Conservation (phyloP, 495 filamentous ascomycete species). For the Tuber magnatum region DNA sequence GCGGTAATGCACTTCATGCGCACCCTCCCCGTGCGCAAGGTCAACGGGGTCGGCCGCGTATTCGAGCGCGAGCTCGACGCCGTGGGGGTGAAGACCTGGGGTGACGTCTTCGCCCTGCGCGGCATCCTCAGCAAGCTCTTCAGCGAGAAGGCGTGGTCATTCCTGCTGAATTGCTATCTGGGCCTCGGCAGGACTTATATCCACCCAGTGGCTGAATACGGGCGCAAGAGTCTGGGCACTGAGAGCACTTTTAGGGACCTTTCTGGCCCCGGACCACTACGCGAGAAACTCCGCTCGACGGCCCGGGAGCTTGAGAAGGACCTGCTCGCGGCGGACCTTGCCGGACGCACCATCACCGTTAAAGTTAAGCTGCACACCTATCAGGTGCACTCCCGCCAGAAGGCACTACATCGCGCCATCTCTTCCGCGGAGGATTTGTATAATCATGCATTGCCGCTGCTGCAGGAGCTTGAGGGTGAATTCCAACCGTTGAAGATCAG, state of each 20-base stretch:
- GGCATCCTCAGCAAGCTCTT: constrained; percentile 55
- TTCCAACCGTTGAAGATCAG: constrained; percentile 70
- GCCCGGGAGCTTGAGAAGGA: constrained; percentile 89
- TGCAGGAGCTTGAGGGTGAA: constrained; percentile 78
- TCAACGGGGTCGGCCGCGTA: constrained; percentile 88
- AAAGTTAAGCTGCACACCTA: constrained; percentile 95
- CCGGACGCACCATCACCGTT: constrained; percentile 78
- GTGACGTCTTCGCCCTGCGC: constrained; percentile 62
- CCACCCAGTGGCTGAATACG: constrained; percentile 79
- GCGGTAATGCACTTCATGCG: constrained; percentile 81
- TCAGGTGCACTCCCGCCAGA: constrained; percentile 80
- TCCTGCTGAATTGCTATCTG: constrained; percentile 74
- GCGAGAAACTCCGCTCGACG: constrained; percentile 67
- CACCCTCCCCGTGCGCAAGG: constrained; percentile 72
- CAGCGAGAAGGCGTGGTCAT: constrained; percentile 82
- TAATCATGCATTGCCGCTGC: constrained; percentile 70
- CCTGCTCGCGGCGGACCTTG: constrained; percentile 66
- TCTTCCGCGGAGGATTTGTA: constrained; percentile 73
- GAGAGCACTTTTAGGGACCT: constrained; percentile 89
- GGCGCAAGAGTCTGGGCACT: constrained; percentile 88
- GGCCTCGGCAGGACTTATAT: constrained; percentile 84
- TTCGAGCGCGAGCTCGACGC: constrained; percentile 88
- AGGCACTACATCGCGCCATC: constrained; percentile 64
- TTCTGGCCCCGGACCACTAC: constrained; percentile 56
- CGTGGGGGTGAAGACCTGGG: constrained; percentile 80